Evolutionary conservation across 768 basidiomycete species (phyloP).

Genomic region (Leucosporidium creatinivorum): DNA sequence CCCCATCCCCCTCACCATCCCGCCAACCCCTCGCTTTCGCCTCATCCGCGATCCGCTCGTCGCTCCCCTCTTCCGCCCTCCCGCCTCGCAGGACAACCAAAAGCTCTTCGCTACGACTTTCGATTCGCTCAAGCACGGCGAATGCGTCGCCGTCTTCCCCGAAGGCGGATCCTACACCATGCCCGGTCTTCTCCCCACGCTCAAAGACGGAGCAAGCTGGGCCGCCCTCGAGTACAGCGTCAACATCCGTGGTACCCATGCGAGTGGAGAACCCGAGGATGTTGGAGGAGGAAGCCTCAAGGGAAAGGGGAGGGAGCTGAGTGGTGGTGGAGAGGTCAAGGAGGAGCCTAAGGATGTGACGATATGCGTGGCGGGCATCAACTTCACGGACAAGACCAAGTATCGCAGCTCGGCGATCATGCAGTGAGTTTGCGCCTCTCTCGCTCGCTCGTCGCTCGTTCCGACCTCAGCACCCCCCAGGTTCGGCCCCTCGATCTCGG

Average conservation of each 20-base stretch:
- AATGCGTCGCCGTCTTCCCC: slow-evolving; percentile 85
- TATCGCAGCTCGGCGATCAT: slow-evolving; percentile 77
- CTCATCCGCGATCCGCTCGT: background rate
- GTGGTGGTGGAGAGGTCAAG: slow-evolving; percentile 4
- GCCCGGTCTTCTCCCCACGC: slow-evolving; percentile 73
- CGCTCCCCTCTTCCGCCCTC: background rate
- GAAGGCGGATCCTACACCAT: slow-evolving; percentile 94
- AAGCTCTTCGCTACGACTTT: slow-evolving; percentile 81
- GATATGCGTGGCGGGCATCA: slow-evolving; percentile 49
- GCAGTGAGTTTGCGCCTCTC: slow-evolving; percentile 32
- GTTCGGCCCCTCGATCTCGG: slow-evolving; percentile 70
- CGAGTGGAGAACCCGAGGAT: slow-evolving; percentile 35
- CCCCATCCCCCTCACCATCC: background rate
- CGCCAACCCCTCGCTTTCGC: background rate
- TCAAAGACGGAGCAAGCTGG: slow-evolving; percentile 55
- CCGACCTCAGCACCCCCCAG: too few species aligned
- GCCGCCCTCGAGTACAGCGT: slow-evolving; percentile 85
- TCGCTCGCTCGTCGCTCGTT: background rate
- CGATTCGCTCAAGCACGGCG: slow-evolving; percentile 68
- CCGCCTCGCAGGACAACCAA: slow-evolving; percentile 61
- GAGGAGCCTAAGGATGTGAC: slow-evolving; percentile 25
- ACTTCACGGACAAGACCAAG: slow-evolving; percentile 92
- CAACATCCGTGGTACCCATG: slow-evolving; percentile 55
- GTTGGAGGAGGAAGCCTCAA: slow-evolving; percentile 17
- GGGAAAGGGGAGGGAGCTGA: slow-evolving; percentile 7